Evolutionary conservation across 805 yeast genomes (phyloP).

Genomic region (Scheffersomyces lignosus): DNA sequence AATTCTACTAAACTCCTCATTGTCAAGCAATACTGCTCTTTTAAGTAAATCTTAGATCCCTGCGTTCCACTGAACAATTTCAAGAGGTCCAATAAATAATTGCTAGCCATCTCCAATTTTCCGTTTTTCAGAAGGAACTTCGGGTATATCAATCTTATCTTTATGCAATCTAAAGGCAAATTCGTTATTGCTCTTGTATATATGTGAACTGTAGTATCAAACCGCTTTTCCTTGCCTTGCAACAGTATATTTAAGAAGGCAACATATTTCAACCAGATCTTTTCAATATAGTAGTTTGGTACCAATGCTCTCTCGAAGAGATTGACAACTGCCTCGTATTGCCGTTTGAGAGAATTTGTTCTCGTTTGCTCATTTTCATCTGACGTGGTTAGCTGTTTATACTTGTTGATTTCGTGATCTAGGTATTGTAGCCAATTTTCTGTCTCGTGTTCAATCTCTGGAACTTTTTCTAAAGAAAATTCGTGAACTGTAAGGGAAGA

Average conservation of each 20-base stretch:
- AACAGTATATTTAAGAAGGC: constrained; percentile 46
- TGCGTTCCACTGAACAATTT: constrained; percentile 22
- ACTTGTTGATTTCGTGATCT: constrained; percentile 44
- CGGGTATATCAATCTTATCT: constrained; percentile 26
- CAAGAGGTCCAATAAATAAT: constrained; percentile 26
- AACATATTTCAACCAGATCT: constrained; percentile 69
- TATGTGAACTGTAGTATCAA: constrained; percentile 36
- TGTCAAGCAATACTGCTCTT: constrained; percentile 18
- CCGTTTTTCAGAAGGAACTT: constrained; percentile 19
- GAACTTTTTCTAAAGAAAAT: constrained; percentile 45
- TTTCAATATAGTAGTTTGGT: constrained; percentile 60
- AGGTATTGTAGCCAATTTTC: constrained; percentile 65
- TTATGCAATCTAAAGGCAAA: constrained; percentile 29
- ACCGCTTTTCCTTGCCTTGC: constrained; percentile 16
- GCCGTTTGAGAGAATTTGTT: too few relatives aligned
- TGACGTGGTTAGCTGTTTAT: neutral
- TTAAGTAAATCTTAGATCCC: constrained; percentile 10
- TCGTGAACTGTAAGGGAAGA: constrained; percentile 55
- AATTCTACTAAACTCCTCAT: constrained; percentile 10
- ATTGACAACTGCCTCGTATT: constrained; percentile 13
- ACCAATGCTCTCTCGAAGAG: constrained; percentile 74
- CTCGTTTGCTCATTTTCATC: neutral
- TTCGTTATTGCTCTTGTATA: constrained; percentile 53
- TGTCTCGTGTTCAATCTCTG: constrained; percentile 43
- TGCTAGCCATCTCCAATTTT: constrained; percentile 21